phyloP scores from a whole-genome alignment of 495 filamentous ascomycete genomes.

The Articulospora tetracladia region DNA sequence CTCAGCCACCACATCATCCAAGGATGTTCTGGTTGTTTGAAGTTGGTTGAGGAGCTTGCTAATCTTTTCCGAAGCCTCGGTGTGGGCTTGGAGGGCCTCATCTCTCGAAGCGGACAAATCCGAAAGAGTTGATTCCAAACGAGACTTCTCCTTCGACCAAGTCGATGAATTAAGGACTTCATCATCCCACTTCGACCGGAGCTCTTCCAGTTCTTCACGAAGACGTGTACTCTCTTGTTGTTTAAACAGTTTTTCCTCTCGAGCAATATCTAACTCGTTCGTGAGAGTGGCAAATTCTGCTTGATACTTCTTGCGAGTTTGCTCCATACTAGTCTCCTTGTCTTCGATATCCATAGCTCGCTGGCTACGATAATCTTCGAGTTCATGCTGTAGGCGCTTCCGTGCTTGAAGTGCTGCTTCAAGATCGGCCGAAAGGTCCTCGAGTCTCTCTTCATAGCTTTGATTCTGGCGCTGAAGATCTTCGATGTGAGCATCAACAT shows the following conservation, averaged over 20 bases:
- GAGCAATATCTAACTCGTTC: constrained; percentile 87
- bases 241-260: constrained; percentile 70
- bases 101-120: constrained; percentile 87
- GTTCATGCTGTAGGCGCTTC: constrained; percentile 93
- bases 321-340: constrained; percentile 93
- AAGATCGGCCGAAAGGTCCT: constrained; percentile 88
- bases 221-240: constrained; percentile 67
- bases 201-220: constrained; percentile 90
- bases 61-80: constrained; percentile 89
- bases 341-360: constrained; percentile 95
- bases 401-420: constrained; percentile 84
- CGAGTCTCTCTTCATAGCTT: constrained; percentile 82
- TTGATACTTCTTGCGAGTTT: constrained; percentile 97
- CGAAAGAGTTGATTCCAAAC: constrained; percentile 85
- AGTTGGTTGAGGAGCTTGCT: constrained; percentile 91
- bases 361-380: constrained; percentile 95
- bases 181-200: constrained; percentile 96
- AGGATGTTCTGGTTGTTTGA: constrained; percentile 71
- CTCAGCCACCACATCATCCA: constrained; percentile 84
- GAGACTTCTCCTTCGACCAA: constrained; percentile 96
- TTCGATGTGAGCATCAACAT: constrained; percentile 83
- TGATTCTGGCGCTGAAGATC: constrained; percentile 88
- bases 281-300: constrained; percentile 83
- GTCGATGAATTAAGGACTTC: constrained; percentile 96
- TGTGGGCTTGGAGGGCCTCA: constrained; percentile 88